Evolutionary conservation across 495 filamentous ascomycete species (phyloP), one percentile per base, ranked within the genome.

Genomic region (Bryoglossum gracile): DNA sequence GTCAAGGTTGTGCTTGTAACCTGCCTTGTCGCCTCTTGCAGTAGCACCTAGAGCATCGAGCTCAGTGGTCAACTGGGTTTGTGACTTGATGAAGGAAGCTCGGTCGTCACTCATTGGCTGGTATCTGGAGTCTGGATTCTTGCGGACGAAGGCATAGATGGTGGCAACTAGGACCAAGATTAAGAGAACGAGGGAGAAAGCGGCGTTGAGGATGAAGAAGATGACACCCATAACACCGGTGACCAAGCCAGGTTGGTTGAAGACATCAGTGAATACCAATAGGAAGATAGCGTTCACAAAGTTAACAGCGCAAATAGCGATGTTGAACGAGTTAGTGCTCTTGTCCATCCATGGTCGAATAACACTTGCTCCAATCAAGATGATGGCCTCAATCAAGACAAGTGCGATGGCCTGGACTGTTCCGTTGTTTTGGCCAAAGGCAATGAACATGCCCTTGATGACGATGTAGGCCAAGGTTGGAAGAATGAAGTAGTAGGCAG

Each of bases 311-410:
- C 78, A 82, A 60, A 98, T 97, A 46, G 90, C 74, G 54, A 98
- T 95, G 70, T 97, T 97, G 76, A 94, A 94, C 41, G 82, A 79
- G 64, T 98, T 98, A 50, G 91, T 96, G 69, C 89, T 92, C 78
- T 95, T 97, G 73, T 98, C 92, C 92, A 98, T 97, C 82, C 89
- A 98, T 5, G 92, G 92, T 33, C 87, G 82, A 57, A 95, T 69
- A 36, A 94, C 80, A 53, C 79, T 84, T 26, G 88, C 81, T 23
- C 63, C 78, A 57, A 97, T 83, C 54, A 98, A 73, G 57, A 87
- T 82, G 22, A 60, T 78, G 0, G 86, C 84, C 69, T 98, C 92
- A 51, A 97, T 82, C 33, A 98, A 65, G 39, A 97, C 74, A 50
- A 96, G 68, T 2, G 83, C 87, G 38, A 97, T 75, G 6, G 91